Conservation (phyloP, 1,284 basidiomycete species). For the Xerocomus tenax region DNA sequence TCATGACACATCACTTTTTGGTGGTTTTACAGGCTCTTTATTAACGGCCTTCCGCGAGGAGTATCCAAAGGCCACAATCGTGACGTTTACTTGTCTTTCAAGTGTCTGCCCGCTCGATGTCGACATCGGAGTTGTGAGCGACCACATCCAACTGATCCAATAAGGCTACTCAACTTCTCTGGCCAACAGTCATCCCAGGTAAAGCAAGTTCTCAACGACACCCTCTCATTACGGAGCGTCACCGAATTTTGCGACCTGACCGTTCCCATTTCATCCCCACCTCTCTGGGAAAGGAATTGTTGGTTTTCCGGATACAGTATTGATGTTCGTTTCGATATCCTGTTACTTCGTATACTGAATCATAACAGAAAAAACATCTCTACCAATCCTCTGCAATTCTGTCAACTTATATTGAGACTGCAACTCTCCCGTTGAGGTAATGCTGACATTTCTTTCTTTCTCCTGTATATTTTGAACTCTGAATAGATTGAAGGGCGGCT, state of each 20-base stretch:
- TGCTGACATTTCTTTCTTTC: constrained; percentile 5
- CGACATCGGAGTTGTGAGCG: constrained; percentile 40
- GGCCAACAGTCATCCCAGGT: constrained; percentile 28
- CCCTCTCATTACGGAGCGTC: constrained; percentile 46
- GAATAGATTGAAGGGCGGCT: constrained; percentile 33
- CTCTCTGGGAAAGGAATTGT: constrained; percentile 30
- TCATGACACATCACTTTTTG: constrained; percentile 55
- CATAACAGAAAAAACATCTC: constrained; percentile 32
- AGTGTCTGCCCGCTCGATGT: constrained; percentile 30
- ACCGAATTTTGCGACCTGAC: constrained; percentile 47
- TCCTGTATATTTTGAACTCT: neutral
- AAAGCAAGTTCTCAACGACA: constrained; percentile 48
- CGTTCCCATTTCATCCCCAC: constrained; percentile 49
- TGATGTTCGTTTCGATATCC: constrained; percentile 34
- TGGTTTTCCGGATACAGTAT: constrained; percentile 40
- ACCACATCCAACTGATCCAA: constrained; percentile 3
- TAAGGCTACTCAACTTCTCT: constrained; percentile 1
- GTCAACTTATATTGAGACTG: constrained; percentile 58
- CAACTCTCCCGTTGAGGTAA: constrained; percentile 59
- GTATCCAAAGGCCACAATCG: constrained; percentile 46
- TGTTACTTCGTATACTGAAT: constrained; percentile 7
- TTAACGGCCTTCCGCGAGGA: constrained; percentile 57
- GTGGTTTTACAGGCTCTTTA: constrained; percentile 52
- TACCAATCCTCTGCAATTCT: constrained; percentile 59
- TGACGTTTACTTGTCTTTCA: constrained; percentile 53